These are phyloP conservation scores for Monilinia vaccinii-corymbosi DNA, from an alignment of 2,329 filamentous ascomycete genomes.

Conservation along the genomic window DNA sequence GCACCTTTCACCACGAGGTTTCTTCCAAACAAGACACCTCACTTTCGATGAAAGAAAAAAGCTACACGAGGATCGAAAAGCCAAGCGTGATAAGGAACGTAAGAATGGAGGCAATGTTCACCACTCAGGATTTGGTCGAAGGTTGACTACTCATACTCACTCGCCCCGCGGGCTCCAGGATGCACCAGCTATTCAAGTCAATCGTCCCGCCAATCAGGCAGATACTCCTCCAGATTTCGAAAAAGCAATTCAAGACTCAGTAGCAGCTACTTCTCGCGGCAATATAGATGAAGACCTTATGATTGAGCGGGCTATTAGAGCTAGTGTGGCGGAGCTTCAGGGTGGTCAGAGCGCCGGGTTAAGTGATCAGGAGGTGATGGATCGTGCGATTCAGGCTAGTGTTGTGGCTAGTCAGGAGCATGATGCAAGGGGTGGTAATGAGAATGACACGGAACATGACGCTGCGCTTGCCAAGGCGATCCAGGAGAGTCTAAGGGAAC, in stretches of 20 bases:
- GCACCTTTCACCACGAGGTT: constrained; percentile 33
- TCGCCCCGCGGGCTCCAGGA: constrained; percentile 17
- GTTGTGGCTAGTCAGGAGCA: constrained; percentile 24
- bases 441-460: constrained; percentile 47
- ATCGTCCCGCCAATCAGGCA: constrained; percentile 7
- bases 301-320: constrained; percentile 65
- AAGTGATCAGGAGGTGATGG: constrained; percentile 34
- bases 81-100: constrained; percentile 22
- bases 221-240: constrained; percentile 55
- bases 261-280: constrained; percentile 61
- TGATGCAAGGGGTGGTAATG: constrained; percentile 1
- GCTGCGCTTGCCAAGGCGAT: constrained; percentile 47
- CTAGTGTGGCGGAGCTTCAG: constrained; percentile 55
- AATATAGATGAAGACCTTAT: constrained; percentile 59
- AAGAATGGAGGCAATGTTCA: constrained; percentile 19
- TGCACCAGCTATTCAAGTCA: constrained; percentile 4
- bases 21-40: constrained; percentile 39
- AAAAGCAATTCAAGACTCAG: constrained; percentile 59
- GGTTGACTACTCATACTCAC: constrained; percentile 17
- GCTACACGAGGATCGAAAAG: constrained; percentile 39
- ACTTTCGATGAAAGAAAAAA: constrained; percentile 44
- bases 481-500: constrained; percentile 37
- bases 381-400: constrained; percentile 42
- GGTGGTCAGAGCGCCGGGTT: constrained; percentile 23
- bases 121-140: constrained; percentile 19